A percentile compares a stretch with the other conserved stretches of the same genome.
Conservation (phyloP, 352 stramenopile genomes). For the Pythium dissotocum region DNA sequence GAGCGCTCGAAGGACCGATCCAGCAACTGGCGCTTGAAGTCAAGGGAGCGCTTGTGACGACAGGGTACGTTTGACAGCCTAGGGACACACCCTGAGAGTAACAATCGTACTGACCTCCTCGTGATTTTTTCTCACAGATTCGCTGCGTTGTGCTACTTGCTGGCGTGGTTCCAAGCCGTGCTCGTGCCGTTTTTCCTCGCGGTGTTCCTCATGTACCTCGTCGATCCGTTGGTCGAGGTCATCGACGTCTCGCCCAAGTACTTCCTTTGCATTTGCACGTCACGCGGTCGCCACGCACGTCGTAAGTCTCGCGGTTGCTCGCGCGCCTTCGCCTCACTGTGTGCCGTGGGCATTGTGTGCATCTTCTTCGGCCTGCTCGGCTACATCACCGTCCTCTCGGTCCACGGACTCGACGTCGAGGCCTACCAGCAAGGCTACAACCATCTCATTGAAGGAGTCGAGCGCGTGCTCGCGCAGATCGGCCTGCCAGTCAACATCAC, state of each 20-base stretch:
- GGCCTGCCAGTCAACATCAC: conserved; percentile 87
- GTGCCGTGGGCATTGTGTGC: conserved; percentile 82
- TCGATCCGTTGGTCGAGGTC: conserved; percentile 85
- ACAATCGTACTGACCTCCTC: background rate
- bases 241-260: conserved; percentile 88
- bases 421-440: conserved; percentile 87
- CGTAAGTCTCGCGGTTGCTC: conserved; percentile 81
- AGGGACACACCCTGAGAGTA: background rate
- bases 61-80: conserved; percentile 42
- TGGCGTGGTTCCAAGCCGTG: conserved; percentile 85
- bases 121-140: conserved; percentile 34
- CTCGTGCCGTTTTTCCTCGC: conserved; percentile 88
- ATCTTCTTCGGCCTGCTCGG: conserved; percentile 86
- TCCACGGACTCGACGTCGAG: conserved; percentile 78
- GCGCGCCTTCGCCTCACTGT: conserved; percentile 78
- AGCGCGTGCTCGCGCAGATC: conserved; percentile 68
- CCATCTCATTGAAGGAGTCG: conserved; percentile 61
- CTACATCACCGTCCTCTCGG: conserved; percentile 88
- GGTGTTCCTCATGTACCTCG: conserved; percentile 89
- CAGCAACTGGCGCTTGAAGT: conserved; percentile 76
- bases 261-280: conserved; percentile 87
- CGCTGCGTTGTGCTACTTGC: conserved; percentile 74
- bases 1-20: conserved; percentile 61
- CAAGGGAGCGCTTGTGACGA: conserved; percentile 81
- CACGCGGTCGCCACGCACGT: conserved; percentile 63